Conservation (phyloP, 768 basidiomycete genomes). For the Lactarius deliciosus region DNA sequence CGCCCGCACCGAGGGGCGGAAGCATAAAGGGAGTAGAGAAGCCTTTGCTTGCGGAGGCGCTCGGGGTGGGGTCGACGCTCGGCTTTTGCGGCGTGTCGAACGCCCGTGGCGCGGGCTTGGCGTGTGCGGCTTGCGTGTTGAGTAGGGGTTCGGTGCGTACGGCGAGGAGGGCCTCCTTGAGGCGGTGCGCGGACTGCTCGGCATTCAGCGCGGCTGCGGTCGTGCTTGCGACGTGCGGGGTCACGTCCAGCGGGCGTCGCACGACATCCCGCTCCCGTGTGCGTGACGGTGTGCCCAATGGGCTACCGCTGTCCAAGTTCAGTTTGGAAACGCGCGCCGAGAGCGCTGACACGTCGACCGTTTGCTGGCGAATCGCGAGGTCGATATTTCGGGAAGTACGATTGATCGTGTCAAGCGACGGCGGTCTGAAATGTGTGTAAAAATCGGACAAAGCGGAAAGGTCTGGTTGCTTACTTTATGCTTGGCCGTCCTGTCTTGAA, state of each 20-base stretch:
- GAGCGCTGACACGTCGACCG: slow-evolving; percentile 51
- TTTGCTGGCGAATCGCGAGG: slow-evolving; percentile 61
- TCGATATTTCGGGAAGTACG: slow-evolving; percentile 87
- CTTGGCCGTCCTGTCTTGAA: slow-evolving; percentile 26
- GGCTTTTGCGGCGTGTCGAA: slow-evolving; percentile 25
- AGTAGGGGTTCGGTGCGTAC: slow-evolving; percentile 64
- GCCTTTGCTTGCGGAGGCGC: background rate
- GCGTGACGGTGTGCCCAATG: slow-evolving; percentile 35
- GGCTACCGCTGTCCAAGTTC: slow-evolving; percentile 42
- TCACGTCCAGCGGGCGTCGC: slow-evolving; percentile 36
- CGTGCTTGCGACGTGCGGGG: slow-evolving; percentile 65
- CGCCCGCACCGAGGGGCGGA: slow-evolving; percentile 2
- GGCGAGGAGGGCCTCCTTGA: slow-evolving; percentile 66
- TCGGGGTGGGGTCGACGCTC: slow-evolving; percentile 7
- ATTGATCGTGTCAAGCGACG: slow-evolving; percentile 81
- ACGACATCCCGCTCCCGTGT: slow-evolving; percentile 20
- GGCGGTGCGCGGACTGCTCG: slow-evolving; percentile 66
- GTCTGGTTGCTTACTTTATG: slow-evolving; percentile 9
- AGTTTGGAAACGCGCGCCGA: slow-evolving; percentile 53
- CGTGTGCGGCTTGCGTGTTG: slow-evolving; percentile 50
- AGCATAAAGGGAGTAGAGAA: slow-evolving; percentile 16
- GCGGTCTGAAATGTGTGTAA: slow-evolving; percentile 53
- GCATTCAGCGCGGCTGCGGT: slow-evolving; percentile 83
- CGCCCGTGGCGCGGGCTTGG: slow-evolving; percentile 35
- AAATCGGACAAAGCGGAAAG: background rate